These are phyloP conservation scores for Pythium phragmiticola DNA, from an alignment of 352 stramenopile genomes.

Conservation along the genomic window DNA sequence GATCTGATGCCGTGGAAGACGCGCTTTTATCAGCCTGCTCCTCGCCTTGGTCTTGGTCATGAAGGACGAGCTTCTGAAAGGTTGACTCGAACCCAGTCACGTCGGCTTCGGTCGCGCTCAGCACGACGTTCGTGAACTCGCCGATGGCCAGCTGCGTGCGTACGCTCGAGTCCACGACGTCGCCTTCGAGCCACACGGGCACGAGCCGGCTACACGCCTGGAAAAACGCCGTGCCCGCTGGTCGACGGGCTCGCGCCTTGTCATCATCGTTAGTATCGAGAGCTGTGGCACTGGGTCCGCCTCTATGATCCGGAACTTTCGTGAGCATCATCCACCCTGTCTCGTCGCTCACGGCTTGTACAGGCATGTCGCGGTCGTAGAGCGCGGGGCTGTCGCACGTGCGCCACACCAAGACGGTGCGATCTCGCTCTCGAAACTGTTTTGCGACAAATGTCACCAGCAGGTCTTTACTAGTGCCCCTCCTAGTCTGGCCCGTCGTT, in stretches of 20 bases:
- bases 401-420: conserved; percentile 50
- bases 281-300: no score
- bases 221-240: conserved; percentile 29
- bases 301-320: conserved; percentile 20
- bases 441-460: conserved; percentile 45
- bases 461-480: conserved; percentile 22
- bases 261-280: no score
- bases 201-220: conserved; percentile 42
- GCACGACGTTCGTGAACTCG: conserved; percentile 26
- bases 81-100: conserved; percentile 16
- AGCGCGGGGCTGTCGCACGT: conserved; percentile 29
- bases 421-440: conserved; percentile 38
- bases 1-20: no score
- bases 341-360: conserved; percentile 49
- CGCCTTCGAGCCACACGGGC: conserved; percentile 16
- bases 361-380: conserved; percentile 33
- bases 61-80: conserved; percentile 19
- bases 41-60: not conserved
- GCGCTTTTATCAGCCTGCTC: no score
- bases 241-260: not conserved
- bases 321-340: conserved; percentile 61
- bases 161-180: conserved; percentile 26
- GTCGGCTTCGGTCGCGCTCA: conserved; percentile 22
- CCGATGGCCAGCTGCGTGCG: conserved; percentile 27
- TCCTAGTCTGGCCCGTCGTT: conserved; percentile 2